Conservation (phyloP, 305 asterid species). For the Fraxinus floribunda region DNA sequence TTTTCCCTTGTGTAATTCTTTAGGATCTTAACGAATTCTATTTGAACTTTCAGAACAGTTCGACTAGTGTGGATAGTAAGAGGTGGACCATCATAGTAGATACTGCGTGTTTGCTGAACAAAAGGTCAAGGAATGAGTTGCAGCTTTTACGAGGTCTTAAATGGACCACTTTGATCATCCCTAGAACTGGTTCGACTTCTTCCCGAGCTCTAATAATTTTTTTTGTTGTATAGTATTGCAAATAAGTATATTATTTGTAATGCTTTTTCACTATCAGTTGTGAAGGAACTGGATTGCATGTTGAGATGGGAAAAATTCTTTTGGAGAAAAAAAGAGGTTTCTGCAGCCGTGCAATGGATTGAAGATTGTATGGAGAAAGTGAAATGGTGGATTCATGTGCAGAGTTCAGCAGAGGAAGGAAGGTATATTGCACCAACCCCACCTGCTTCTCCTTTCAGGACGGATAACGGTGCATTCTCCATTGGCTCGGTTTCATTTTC, state of each 20-base stretch:
- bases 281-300: conserved; percentile 75
- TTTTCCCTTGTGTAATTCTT: background rate
- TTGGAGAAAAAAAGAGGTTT: conserved; percentile 53
- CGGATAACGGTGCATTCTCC: conserved; percentile 34
- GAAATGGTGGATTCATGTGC: conserved; percentile 68
- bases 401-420: conserved; percentile 61
- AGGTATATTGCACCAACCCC: conserved; percentile 64
- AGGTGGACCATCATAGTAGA: conserved; percentile 69
- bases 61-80: conserved; percentile 31
- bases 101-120: conserved; percentile 57
- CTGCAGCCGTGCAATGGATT: conserved; percentile 67
- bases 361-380: conserved; percentile 57
- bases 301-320: conserved; percentile 48
- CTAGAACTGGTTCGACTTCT: conserved; percentile 54
- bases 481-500: conserved; percentile 46
- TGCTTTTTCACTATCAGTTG: conserved; percentile 37
- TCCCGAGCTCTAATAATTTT: background rate
- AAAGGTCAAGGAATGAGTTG: conserved; percentile 62
- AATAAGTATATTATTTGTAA: conserved; percentile 1
- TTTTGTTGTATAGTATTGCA: background rate
- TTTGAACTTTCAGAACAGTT: conserved; percentile 31
- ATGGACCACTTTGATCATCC: conserved; percentile 61
- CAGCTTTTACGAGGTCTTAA: conserved; percentile 70
- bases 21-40: background rate
- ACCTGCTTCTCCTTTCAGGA: conserved; percentile 47